Evolutionary conservation across 352 stramenopile species (phyloP), one percentile per base, ranked within the genome.

Genomic region (Globisporangium echinulatum): DNA sequence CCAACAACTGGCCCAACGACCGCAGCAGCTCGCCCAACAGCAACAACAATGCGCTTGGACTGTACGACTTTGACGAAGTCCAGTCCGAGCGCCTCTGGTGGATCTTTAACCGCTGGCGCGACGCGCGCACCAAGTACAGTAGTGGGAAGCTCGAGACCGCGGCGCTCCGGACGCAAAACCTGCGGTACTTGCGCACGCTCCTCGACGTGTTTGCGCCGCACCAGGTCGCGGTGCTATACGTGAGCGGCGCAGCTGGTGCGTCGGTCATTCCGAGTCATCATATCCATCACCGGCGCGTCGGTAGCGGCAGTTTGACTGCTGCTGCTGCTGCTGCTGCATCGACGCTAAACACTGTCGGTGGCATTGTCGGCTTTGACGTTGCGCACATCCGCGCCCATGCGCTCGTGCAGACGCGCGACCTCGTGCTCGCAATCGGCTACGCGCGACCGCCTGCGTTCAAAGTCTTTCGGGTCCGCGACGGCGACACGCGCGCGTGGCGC

Each of bases 61-160:
- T 87, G 15, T 91, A 84, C 59, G 83, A 90, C 63, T 91, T 90
- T 52, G 81, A 93, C 38, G 81, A 90, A 61, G 75, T 85, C n/a
- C 83, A 91, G 61, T 90, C 79, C 2, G 83, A 90, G 63, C 79
- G 77, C 43, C 61, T 93, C 15, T 91, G 83, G 79, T 91, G 79
- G 79, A 87, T 93, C 14, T 93, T 93, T 46, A 91, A 90, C 42
- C 39, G 75, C 38, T 93, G 81, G 81, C 69, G 66, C 10, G 70
- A 82, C 46, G 72, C 74, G 1, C 88, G 87, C 49, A 60, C 66
- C 10, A 90, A 87, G 63, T 93, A 89, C 62, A 72, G 80, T 8
- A 79, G 71, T 7, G 78, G 83, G 19, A 93, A 93, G 54, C 73
- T 85, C 19, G 83, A 91, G 44, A 76, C 82, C 38, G 77, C 74